These are phyloP conservation scores for Angomonas desouzai DNA, from an alignment of 208 protist species.

Conservation along the genomic window DNA sequence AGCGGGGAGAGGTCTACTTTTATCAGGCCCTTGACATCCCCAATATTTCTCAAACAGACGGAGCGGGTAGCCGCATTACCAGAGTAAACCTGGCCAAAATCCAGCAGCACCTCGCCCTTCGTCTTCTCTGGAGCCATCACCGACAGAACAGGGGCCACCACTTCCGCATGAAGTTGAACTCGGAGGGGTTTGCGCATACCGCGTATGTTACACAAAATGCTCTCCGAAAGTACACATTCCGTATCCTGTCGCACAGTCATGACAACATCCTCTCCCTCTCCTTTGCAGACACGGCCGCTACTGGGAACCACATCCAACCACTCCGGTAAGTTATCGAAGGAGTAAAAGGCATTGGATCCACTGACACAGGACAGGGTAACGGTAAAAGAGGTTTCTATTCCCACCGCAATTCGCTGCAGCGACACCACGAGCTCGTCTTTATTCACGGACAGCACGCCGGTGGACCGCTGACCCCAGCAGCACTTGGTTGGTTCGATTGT, in stretches of 20 bases:
- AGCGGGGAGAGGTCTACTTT: constrained; percentile 62
- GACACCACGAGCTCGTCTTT: constrained; percentile 48
- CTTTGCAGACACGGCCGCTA: constrained; percentile 54
- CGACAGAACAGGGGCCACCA: constrained; percentile 57
- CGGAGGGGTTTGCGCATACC: constrained; percentile 73
- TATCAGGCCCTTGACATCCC: constrained; percentile 78
- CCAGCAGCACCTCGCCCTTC: constrained; percentile 71
- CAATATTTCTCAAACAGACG: constrained; percentile 74
- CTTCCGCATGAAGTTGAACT: constrained; percentile 60
- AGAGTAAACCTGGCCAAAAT: constrained; percentile 87
- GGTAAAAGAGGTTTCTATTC: constrained; percentile 27
- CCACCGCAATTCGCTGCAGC: constrained; percentile 72
- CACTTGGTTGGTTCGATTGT: constrained; percentile 60
- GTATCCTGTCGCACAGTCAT: constrained; percentile 40
- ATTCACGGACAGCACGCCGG: constrained; percentile 7
- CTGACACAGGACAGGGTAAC: constrained; percentile 66
- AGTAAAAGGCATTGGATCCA: constrained; percentile 69
- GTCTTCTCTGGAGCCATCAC: constrained; percentile 39
- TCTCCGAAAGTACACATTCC: constrained; percentile 28
- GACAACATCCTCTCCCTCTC: constrained; percentile 65
- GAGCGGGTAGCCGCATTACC: constrained; percentile 40
- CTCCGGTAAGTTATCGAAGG: constrained; percentile 49
- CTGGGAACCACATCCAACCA: constrained; percentile 70
- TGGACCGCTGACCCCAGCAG: constrained; percentile 31
- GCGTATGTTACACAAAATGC: constrained; percentile 63